Percentiles rank a stretch among this genome's conserved stretches.
phyloP scores from a whole-genome alignment of 2,329 filamentous ascomycete genomes.

The Claviceps citrina region DNA sequence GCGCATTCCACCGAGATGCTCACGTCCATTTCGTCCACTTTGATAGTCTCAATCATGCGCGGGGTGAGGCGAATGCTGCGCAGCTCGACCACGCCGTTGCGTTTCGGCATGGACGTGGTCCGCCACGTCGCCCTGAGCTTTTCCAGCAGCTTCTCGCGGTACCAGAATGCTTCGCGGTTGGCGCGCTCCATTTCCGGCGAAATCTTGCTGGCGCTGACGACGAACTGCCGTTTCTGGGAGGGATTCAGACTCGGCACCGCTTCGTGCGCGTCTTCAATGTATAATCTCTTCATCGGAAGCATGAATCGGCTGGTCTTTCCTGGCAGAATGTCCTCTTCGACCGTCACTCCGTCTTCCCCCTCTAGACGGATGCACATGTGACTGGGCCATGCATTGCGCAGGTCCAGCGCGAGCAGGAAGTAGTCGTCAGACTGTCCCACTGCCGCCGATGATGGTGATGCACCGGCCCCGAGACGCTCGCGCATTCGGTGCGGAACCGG shows the following conservation, averaged over 20 bases:
- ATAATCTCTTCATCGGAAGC: conserved; percentile 59
- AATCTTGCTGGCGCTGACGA: conserved; percentile 67
- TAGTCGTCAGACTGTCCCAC: conserved; percentile 40
- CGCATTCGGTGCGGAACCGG: conserved; percentile 48
- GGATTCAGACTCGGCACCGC: conserved; percentile 69
- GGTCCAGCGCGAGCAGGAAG: conserved; percentile 66
- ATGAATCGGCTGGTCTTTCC: conserved; percentile 60
- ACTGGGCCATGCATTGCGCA: conserved; percentile 81
- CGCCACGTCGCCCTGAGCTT: conserved; percentile 58
- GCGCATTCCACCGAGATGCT: conserved; percentile 27
- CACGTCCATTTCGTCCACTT: conserved; percentile 61
- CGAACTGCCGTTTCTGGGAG: conserved; percentile 76
- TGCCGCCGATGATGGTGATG: conserved; percentile 10
- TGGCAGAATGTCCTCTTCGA: conserved; percentile 44
- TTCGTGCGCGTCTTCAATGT: conserved; percentile 60
- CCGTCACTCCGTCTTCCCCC: conserved; percentile 30
- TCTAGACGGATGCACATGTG: conserved; percentile 53
- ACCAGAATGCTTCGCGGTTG: conserved; percentile 80
- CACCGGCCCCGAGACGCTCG: conserved; percentile 25
- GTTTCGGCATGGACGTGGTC: conserved; percentile 32
- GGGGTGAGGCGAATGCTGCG: conserved; percentile 57
- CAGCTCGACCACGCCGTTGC: conserved; percentile 58
- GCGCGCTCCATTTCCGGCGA: conserved; percentile 65
- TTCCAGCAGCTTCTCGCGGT: conserved; percentile 64
- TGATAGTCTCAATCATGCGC: conserved; percentile 72